Evolutionary conservation across 371 early-diverging fungal species (phyloP).

Genomic region (Actinomortierella ambigua): DNA sequence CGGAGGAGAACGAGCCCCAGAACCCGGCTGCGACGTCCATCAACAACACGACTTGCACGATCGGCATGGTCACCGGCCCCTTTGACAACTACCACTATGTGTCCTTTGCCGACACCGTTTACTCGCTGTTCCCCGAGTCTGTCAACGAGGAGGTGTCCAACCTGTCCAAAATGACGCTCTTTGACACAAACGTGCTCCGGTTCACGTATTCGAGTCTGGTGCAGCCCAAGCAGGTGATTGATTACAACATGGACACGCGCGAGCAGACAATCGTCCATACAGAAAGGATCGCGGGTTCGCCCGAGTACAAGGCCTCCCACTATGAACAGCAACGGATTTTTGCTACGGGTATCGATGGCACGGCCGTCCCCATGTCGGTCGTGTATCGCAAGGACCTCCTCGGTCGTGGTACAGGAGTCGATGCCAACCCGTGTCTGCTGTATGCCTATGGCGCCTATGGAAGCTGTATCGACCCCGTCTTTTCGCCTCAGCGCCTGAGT

Average conservation of each 20-base stretch:
- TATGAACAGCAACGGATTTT: constrained; percentile 49
- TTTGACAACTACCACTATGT: constrained; percentile 62
- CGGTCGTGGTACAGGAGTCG: constrained; percentile 36
- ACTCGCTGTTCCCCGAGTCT: constrained; percentile 46
- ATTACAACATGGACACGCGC: constrained; percentile 58
- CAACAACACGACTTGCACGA: constrained; percentile 23
- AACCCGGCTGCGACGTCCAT: constrained; percentile 14
- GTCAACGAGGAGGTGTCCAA: constrained; percentile 57
- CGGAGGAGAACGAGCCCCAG: constrained; percentile 8
- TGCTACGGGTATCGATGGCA: constrained; percentile 60
- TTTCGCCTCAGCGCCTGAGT: constrained; percentile 53
- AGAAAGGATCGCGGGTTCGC: constrained; percentile 48
- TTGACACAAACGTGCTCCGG: constrained; percentile 42
- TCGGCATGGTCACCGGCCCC: constrained; percentile 22
- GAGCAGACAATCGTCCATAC: constrained; percentile 52
- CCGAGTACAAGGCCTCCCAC: constrained; percentile 35
- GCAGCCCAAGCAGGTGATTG: constrained; percentile 61
- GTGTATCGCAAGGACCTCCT: constrained; percentile 55
- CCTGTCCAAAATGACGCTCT: constrained; percentile 42
- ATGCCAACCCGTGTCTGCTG: constrained; percentile 55
- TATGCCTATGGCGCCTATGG: constrained; percentile 68
- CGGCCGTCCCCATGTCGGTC: constrained; percentile 59
- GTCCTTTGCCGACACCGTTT: constrained; percentile 63
- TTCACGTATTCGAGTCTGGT: constrained; percentile 60
- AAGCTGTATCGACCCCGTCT: constrained; percentile 54